These are phyloP conservation scores for Hansenula lynferdii DNA, from an alignment of 1,139 yeast species.

Conservation along the genomic window DNA sequence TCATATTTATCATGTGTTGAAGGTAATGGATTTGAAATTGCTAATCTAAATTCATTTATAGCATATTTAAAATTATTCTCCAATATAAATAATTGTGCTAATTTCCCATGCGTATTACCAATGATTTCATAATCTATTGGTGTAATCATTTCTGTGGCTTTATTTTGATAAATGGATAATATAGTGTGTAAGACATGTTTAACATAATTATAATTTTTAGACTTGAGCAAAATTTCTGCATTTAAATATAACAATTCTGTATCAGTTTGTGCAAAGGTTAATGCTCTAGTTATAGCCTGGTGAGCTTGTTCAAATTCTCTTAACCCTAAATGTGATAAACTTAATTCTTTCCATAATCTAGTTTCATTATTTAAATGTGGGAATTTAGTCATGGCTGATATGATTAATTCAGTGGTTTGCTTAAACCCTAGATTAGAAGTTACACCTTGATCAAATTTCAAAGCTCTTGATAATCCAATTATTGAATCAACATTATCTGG, in stretches of 20 bases:
- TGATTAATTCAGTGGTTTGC: conserved; percentile 39
- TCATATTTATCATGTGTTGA: conserved; percentile 36
- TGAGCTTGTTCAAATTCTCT: conserved; percentile 50
- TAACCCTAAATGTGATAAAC: conserved; percentile 43
- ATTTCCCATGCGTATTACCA: conserved; percentile 47
- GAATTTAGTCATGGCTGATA: conserved; percentile 35
- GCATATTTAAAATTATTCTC: conserved; percentile 45
- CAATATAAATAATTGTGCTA: conserved; percentile 49
- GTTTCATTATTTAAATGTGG: conserved; percentile 31
- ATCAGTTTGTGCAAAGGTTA: conserved; percentile 38
- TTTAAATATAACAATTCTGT: conserved; percentile 41
- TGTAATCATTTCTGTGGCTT: conserved; percentile 13
- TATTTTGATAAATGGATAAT: conserved; percentile 36
- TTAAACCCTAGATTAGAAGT: conserved; percentile 33
- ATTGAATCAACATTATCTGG: conserved; percentile 39
- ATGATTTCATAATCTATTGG: conserved; percentile 39
- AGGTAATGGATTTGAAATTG: conserved; percentile 46
- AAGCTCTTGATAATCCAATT: conserved; percentile 36
- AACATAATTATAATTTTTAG: conserved; percentile 41
- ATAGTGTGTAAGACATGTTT: conserved; percentile 41
- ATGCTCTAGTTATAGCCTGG: conserved; percentile 40
- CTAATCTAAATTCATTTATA: conserved; percentile 42
- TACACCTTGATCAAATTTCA: conserved; percentile 32
- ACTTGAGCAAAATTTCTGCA: conserved; percentile 40
- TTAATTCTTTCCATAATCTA: conserved; percentile 40